phyloP scores from a whole-genome alignment of 2,329 filamentous ascomycete species.

The Seiridium unicorne region DNA sequence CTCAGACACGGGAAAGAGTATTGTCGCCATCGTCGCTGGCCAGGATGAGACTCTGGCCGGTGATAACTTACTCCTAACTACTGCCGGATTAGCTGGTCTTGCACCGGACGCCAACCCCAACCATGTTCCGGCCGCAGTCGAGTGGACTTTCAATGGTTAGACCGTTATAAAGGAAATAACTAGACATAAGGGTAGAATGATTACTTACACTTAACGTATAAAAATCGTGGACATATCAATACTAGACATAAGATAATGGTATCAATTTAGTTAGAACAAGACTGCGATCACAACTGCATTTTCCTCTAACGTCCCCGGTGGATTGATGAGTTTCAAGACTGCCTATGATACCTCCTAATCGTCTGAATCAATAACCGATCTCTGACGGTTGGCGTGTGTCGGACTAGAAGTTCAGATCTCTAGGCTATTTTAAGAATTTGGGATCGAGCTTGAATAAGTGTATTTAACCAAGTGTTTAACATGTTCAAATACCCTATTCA shows the following conservation, averaged over 20 bases:
- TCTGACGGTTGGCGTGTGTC: too few relatives aligned
- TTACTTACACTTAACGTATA: not conserved
- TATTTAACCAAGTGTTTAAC: too few relatives aligned
- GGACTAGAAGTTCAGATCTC: too few relatives aligned
- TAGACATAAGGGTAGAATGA: not conserved
- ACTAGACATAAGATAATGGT: not conserved
- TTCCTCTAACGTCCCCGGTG: too few relatives aligned
- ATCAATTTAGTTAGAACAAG: not conserved
- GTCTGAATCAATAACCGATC: too few relatives aligned
- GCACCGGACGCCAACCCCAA: constrained; percentile 2
- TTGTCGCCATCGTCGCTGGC: not conserved
- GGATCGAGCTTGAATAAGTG: too few relatives aligned
- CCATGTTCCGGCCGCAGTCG: not conserved
- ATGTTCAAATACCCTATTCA: too few relatives aligned
- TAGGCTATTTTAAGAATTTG: too few relatives aligned
- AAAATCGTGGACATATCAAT: not conserved
- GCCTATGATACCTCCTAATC: too few relatives aligned
- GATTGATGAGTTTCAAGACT: too few relatives aligned
- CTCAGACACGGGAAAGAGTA: not conserved
- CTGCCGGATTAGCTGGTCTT: constrained; percentile 1
- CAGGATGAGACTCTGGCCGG: not conserved
- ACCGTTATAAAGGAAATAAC: not conserved
- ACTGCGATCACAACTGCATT: not conserved
- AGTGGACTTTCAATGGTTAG: constrained; percentile 4
- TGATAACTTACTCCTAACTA: not conserved